Percentiles rank a stretch among this genome's conserved stretches.
phyloP scores from a whole-genome alignment of 2,329 filamentous ascomycete species.

The Cladosporium halotolerans region DNA sequence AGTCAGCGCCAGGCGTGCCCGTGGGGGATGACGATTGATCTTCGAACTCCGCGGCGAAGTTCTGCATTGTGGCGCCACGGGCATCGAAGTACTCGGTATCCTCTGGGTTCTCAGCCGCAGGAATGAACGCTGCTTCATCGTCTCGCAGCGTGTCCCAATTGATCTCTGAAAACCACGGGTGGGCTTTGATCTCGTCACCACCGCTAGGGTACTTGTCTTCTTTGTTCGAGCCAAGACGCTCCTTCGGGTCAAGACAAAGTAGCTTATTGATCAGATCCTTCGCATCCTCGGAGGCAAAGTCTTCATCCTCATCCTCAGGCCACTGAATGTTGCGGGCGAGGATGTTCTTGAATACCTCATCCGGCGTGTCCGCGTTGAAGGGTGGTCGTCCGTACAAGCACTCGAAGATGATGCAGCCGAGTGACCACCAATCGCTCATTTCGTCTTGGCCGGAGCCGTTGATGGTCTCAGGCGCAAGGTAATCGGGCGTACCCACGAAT shows the following conservation, averaged over 20 bases:
- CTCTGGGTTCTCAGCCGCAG: conserved; percentile 85
- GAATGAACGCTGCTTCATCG: conserved; percentile 93
- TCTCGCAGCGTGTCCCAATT: conserved; percentile 90
- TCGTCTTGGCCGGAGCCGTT: conserved; percentile 93
- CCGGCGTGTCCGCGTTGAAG: conserved; percentile 83
- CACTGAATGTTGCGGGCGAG: conserved; percentile 82
- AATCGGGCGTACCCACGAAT: conserved; percentile 95
- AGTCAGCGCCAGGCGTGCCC: conserved; percentile 64
- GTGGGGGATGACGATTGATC: conserved; percentile 74
- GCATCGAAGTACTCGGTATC: conserved; percentile 98
- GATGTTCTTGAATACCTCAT: conserved; percentile 96
- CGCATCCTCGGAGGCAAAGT: conserved; percentile 68
- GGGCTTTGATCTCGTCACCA: conserved; percentile 82
- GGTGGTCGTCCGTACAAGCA: conserved; percentile 90
- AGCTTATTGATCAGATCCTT: conserved; percentile 92
- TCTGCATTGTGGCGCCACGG: conserved; percentile 82
- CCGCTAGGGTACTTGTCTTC: conserved; percentile 77
- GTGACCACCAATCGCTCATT: conserved; percentile 98
- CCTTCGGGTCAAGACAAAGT: conserved; percentile 73
- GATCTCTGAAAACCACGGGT: conserved; percentile 80
- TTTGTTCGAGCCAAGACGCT: conserved; percentile 78
- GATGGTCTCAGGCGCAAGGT: conserved; percentile 93
- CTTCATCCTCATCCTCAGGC: conserved; percentile 75
- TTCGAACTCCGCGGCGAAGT: conserved; percentile 90
- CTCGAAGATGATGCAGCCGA: conserved; percentile 97